Evolutionary conservation across 2,329 filamentous ascomycete genomes (phyloP).

Genomic region (Pseudocercospora cruenta): DNA sequence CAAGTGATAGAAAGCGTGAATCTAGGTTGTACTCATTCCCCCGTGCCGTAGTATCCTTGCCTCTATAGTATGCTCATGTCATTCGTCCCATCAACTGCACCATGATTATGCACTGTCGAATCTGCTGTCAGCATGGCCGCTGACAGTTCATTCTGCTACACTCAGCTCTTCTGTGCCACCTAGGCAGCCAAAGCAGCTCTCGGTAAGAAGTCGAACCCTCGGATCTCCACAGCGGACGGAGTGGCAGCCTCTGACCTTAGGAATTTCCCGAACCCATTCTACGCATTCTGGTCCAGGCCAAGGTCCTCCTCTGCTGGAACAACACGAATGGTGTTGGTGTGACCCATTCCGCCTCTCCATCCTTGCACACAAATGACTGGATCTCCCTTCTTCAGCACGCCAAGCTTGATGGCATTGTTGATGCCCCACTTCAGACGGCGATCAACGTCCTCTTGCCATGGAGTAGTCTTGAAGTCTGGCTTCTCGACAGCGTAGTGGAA

Average conservation of each 20-base stretch:
- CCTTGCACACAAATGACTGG: slow-evolving; percentile 83
- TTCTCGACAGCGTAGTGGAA: slow-evolving; percentile 93
- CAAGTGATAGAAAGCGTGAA: neutral
- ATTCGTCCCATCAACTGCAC: slow-evolving; percentile 8
- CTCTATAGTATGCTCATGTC: slow-evolving; percentile 4
- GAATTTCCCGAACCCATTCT: slow-evolving; percentile 25
- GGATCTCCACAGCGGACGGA: neutral
- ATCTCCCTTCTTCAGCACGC: slow-evolving; percentile 72
- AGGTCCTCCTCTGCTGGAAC: slow-evolving; percentile 56
- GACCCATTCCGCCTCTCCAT: slow-evolving; percentile 86
- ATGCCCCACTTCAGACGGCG: slow-evolving; percentile 97
- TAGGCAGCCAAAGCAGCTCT: slow-evolving; percentile 6
- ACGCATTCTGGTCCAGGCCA: slow-evolving; percentile 53
- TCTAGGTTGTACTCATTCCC: slow-evolving; percentile 7
- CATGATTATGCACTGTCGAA: slow-evolving; percentile 6
- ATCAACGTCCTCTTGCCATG: slow-evolving; percentile 99
- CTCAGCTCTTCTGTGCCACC: slow-evolving; percentile 4
- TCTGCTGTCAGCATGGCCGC: neutral
- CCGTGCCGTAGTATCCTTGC: slow-evolving; percentile 1
- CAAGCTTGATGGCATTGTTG: slow-evolving; percentile 79
- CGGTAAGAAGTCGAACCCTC: slow-evolving; percentile 3
- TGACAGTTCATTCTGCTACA: neutral
- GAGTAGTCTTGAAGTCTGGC: slow-evolving; percentile 88
- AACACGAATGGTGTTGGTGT: slow-evolving; percentile 76
- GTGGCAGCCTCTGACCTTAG: neutral